Percentiles rank a stretch among this genome's conserved stretches.
phyloP scores from a whole-genome alignment of 2,329 filamentous ascomycete species.

The Aspergillus sp. region DNA sequence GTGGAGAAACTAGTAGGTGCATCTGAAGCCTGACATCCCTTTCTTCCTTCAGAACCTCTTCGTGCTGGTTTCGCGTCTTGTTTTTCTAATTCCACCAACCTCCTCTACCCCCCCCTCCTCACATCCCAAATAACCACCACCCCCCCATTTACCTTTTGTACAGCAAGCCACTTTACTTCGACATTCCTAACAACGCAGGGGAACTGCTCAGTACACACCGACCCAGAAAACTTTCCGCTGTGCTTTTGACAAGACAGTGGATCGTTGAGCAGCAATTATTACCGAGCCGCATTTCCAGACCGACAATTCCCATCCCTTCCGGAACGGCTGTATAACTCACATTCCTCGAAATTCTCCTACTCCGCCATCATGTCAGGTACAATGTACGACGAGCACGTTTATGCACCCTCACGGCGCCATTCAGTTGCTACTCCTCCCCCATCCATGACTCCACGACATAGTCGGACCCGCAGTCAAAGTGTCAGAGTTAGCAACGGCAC shows the following conservation, averaged over 20 bases:
- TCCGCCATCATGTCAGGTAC: conserved; percentile 34
- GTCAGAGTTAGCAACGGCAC: conserved; percentile 83
- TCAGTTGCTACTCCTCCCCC: conserved; percentile 49
- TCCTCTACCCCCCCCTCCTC: background rate
- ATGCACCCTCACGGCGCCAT: conserved; percentile 62
- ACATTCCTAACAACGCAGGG: conserved; percentile 8
- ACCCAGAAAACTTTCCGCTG: conserved; percentile 13
- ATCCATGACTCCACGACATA: conserved; percentile 46
- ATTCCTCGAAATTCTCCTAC: conserved; percentile 25
- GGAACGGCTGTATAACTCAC: conserved; percentile 17
- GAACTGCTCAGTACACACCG: background rate
- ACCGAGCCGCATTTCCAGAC: conserved; percentile 12
- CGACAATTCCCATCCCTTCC: conserved; percentile 17
- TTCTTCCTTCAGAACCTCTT: conserved; percentile 20
- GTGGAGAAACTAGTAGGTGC: conserved; percentile 10
- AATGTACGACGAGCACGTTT: conserved; percentile 46
- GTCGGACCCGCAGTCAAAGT: conserved; percentile 55
- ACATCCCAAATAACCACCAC: background rate
- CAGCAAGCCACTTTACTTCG: conserved; percentile 13
- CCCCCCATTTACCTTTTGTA: conserved; percentile 1
- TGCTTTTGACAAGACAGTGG: conserved; percentile 15
- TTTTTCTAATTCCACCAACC: conserved; percentile 2
- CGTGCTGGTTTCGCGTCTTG: conserved; percentile 9
- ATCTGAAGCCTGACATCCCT: conserved; percentile 18
- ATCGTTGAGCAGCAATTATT: conserved; percentile 21